Conservation (phyloP, 1,139 yeast genomes). For the Hansenula sp. region DNA sequence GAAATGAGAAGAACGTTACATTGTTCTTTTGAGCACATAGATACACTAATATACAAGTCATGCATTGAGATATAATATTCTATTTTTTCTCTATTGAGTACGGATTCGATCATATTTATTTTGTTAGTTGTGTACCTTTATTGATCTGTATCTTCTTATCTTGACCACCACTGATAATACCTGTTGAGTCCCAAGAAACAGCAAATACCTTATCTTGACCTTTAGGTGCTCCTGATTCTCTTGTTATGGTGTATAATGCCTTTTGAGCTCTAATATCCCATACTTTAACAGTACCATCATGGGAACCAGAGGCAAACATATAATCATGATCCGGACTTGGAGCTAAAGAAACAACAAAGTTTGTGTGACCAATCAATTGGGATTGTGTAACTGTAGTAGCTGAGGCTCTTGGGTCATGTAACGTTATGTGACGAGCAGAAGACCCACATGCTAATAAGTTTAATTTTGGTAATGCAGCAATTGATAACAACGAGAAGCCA, state of each 20-base stretch:
- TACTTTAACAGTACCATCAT: conserved; percentile 90
- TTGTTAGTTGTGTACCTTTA: conserved; percentile 42
- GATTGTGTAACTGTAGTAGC: conserved; percentile 51
- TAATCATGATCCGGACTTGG: conserved; percentile 73
- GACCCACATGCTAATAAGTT: conserved; percentile 87
- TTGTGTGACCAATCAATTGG: conserved; percentile 85
- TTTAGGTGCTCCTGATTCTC: conserved; percentile 46
- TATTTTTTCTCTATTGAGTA: not conserved
- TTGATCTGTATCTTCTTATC: conserved; percentile 92
- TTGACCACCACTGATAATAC: conserved; percentile 90
- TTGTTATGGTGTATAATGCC: conserved; percentile 79
- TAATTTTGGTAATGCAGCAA: conserved; percentile 61
- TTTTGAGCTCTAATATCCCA: conserved; percentile 94
- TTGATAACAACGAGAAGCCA: conserved; percentile 78
- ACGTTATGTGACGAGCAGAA: conserved; percentile 89
- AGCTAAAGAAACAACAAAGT: conserved; percentile 79
- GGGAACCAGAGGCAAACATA: conserved; percentile 86
- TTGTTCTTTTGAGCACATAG: not conserved
- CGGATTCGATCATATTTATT: conserved; percentile 20
- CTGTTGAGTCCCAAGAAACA: conserved; percentile 75
- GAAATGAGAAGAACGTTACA: too few relatives aligned
- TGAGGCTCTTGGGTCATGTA: conserved; percentile 82
- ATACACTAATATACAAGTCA: not conserved
- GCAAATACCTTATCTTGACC: conserved; percentile 69
- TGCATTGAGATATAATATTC: not conserved